phyloP scores from a whole-genome alignment of 495 filamentous ascomycete species.

The Penicillium riverlandense region DNA sequence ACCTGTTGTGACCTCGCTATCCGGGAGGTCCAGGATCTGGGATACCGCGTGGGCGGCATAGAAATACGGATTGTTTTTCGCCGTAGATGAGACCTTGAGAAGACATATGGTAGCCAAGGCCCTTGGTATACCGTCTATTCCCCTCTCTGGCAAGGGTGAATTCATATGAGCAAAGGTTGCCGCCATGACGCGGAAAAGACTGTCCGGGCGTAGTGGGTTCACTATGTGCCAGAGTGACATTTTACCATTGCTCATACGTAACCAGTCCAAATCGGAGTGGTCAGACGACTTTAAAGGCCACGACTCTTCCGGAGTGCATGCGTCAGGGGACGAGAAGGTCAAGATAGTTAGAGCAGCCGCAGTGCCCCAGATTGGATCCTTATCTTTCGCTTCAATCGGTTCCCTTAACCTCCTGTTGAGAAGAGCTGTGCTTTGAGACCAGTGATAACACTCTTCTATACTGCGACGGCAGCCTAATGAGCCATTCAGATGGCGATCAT shows the following conservation, averaged over 20 bases:
- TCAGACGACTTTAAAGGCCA: conserved; percentile 36
- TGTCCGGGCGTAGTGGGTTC: conserved; percentile 33
- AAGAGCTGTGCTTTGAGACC: conserved; percentile 30
- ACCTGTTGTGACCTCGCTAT: conserved; percentile 19
- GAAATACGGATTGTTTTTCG: conserved; percentile 32
- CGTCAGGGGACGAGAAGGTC: conserved; percentile 31
- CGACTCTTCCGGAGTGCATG: conserved; percentile 27
- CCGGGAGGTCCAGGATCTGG: conserved; percentile 15
- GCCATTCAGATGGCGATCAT: conserved; percentile 36
- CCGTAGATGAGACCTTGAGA: conserved; percentile 26
- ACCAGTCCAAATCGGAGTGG: conserved; percentile 31
- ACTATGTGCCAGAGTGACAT: conserved; percentile 32
- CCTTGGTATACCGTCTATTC: conserved; percentile 25
- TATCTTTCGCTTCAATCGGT: conserved; percentile 28
- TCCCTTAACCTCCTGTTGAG: conserved; percentile 26
- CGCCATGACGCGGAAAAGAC: conserved; percentile 31
- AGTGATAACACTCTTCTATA: conserved; percentile 36
- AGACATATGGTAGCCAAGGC: conserved; percentile 22
- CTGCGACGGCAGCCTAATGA: conserved; percentile 14
- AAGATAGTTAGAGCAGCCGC: conserved; percentile 31
- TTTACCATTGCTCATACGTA: conserved; percentile 36
- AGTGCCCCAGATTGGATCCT: conserved; percentile 40
- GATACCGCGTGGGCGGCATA: conserved; percentile 27
- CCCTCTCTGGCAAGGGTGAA: conserved; percentile 19
- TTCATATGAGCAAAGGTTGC: conserved; percentile 21